Conservation (phyloP, 352 stramenopile species). For the Phytophthora cajani region DNA sequence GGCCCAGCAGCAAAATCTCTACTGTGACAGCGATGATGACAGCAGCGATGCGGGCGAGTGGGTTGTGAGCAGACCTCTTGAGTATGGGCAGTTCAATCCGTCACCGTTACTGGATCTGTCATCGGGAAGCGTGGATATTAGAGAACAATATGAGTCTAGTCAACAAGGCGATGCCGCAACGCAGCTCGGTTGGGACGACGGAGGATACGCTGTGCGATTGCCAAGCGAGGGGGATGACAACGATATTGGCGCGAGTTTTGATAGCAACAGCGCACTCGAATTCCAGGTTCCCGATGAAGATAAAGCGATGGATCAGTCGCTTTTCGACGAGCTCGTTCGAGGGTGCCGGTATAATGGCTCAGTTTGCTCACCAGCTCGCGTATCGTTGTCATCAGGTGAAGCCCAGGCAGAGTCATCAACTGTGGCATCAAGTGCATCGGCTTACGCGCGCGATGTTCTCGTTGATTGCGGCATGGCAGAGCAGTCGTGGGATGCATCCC, state of each 20-base stretch:
- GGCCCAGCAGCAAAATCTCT: conserved; percentile 22
- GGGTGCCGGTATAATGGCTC: conserved; percentile 15
- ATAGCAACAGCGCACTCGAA: conserved; percentile 37
- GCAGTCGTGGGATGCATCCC: conserved; percentile 19
- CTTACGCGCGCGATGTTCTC: conserved; percentile 17
- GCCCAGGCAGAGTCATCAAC: conserved; percentile 24
- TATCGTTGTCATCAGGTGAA: conserved; percentile 24
- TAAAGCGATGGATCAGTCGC: conserved; percentile 23
- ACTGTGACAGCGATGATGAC: conserved; percentile 40
- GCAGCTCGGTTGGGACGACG: conserved; percentile 27
- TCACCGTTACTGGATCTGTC: conserved; percentile 31
- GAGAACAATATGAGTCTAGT: conserved; percentile 29
- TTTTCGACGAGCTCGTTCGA: conserved; percentile 25
- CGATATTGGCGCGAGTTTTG: conserved; percentile 37
- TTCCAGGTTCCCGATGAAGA: conserved; percentile 34
- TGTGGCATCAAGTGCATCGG: conserved; percentile 18
- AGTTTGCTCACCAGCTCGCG: conserved; percentile 11
- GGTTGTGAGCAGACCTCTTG: conserved; percentile 19
- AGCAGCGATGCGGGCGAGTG: conserved; percentile 34
- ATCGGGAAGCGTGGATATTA: conserved; percentile 35
- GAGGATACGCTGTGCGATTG: conserved; percentile 24
- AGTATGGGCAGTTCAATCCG: conserved; percentile 30
- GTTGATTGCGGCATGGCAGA: conserved; percentile 22
- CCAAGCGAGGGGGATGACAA: conserved; percentile 29
- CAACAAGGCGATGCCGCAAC: conserved; percentile 19